phyloP scores from a whole-genome alignment of 192 early-diverging fungal species.

The Backusella luteola region DNA sequence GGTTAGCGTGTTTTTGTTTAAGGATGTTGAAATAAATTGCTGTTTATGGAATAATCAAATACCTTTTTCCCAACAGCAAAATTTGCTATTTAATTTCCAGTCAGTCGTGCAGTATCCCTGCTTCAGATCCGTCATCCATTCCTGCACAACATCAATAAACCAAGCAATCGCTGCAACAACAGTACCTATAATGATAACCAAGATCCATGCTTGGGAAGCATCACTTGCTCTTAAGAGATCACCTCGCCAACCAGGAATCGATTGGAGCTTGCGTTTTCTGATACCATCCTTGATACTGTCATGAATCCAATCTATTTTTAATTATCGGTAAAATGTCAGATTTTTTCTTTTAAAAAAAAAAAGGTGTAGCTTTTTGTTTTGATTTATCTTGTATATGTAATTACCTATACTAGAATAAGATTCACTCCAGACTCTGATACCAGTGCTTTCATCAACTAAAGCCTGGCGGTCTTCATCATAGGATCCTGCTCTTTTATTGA shows the following conservation, averaged over 20 bases:
- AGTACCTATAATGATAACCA: slow-evolving; percentile 69
- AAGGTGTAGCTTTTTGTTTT: background rate
- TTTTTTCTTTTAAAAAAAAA: background rate
- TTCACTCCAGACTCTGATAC: slow-evolving; percentile 58
- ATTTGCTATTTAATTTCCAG: slow-evolving; percentile 71
- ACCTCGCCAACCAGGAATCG: slow-evolving; percentile 52
- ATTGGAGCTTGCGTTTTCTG: slow-evolving; percentile 57
- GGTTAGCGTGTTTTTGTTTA: background rate
- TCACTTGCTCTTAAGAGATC: slow-evolving; percentile 64
- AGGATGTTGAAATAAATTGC: background rate
- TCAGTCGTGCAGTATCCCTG: slow-evolving; percentile 76
- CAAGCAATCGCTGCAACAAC: slow-evolving; percentile 62
- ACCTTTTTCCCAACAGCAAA: slow-evolving; percentile 77
- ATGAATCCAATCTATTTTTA: slow-evolving; percentile 80
- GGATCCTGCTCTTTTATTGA: slow-evolving; percentile 30
- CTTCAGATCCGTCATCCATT: slow-evolving; percentile 82
- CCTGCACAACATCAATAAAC: slow-evolving; percentile 70
- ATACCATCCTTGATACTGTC: slow-evolving; percentile 81
- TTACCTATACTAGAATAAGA: slow-evolving; percentile 58
- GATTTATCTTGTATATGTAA: background rate
- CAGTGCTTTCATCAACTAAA: slow-evolving; percentile 49
- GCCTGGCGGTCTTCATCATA: slow-evolving; percentile 51
- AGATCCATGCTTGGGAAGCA: slow-evolving; percentile 83
- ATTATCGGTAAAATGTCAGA: background rate
- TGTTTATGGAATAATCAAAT: slow-evolving; percentile 7